Base-by-base conservation (phyloP, 2,329 filamentous ascomycete species). In the Xylariaceae sp. region DNA sequence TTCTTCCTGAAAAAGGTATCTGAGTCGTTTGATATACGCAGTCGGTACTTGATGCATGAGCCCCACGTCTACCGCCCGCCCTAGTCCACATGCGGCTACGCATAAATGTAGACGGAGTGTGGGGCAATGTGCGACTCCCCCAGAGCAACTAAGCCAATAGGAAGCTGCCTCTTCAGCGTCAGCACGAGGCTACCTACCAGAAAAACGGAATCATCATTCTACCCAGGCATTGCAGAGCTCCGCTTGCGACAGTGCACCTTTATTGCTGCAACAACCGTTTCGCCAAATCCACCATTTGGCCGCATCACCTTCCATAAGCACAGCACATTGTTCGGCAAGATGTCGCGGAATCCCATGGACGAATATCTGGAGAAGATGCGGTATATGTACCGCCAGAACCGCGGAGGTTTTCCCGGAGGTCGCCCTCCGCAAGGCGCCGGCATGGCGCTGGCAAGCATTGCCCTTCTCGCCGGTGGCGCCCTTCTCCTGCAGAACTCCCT, bases 401-500 rank as follows among this genome's bases (percentile, higher is more conserved):
- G 76, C 59, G 72, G 75, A 56, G 74, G 76, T 61, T 74, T 75
- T 56, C 73, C 75, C 60, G 73, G 75, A 58, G 77, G 58, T 62
- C 73, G 74, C 62, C 77, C 78, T 51, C 71, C 76, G 63, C 74
- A 77, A 47, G 73, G 74, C 59, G 74, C 74, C 53, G 63, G 75
- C 13, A 73, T 74, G 42, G 76, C 75, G 39, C 56, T 82, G 52
- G 71, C 73, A 35, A 78, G 74, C 49, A 68, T 78, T 17, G 66
- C 74, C 15, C 67, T 83, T 37, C 69, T 83, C 49, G 76, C 75
- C 13, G 80, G 80, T 59, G 82, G 79, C 51, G 73, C 77, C 58
- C 71, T 81, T 68, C 63, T 85, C 66, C 68, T 86, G 65, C 79
- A 82, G 68, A 82, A 86, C 73, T 82, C 85, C 50, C 79, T 88